These are phyloP conservation scores for Alternaria ethzedia DNA, from an alignment of 2,329 filamentous ascomycete species.

Conservation along the genomic window DNA sequence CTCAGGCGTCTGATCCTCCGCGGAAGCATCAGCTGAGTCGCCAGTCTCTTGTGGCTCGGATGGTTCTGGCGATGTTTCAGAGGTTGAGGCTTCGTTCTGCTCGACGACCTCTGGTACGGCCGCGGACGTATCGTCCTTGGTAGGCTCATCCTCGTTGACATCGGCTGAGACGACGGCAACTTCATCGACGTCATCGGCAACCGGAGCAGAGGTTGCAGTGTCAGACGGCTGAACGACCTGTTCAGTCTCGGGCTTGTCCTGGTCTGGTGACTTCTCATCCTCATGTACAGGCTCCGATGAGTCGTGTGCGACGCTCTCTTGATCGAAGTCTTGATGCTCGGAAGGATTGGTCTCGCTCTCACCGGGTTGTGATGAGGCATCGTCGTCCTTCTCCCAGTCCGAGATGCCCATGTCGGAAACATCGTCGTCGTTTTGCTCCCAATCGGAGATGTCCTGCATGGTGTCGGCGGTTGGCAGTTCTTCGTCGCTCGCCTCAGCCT, in stretches of 20 bases:
- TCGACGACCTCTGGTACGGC: not conserved
- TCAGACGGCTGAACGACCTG: not conserved
- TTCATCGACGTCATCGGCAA: not conserved
- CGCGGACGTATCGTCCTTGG: not conserved
- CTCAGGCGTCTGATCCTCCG: not conserved
- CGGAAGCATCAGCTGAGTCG: not conserved
- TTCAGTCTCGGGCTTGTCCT: not conserved
- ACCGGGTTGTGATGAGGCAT: conserved; percentile 1
- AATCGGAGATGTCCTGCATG: not conserved
- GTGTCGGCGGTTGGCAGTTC: not conserved
- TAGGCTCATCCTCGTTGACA: not conserved
- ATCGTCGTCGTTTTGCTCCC: not conserved
- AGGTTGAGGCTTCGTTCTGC: not conserved
- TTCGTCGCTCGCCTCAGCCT: not conserved
- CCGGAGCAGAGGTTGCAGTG: not conserved
- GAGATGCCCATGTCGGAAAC: not conserved
- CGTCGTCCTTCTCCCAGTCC: conserved; percentile 2
- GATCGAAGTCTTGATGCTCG: conserved; percentile 3
- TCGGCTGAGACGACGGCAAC: not conserved
- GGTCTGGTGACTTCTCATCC: not conserved
- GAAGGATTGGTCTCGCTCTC: conserved; percentile 10
- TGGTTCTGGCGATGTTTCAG: not conserved
- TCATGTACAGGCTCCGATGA: not conserved
- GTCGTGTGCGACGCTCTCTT: not conserved
- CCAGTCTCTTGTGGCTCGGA: not conserved